Percentiles rank a stretch among this genome's conserved stretches.
Evolutionary conservation across 2,329 filamentous ascomycete species (phyloP).

Genomic region (Aspergillus pseudotamarii): DNA sequence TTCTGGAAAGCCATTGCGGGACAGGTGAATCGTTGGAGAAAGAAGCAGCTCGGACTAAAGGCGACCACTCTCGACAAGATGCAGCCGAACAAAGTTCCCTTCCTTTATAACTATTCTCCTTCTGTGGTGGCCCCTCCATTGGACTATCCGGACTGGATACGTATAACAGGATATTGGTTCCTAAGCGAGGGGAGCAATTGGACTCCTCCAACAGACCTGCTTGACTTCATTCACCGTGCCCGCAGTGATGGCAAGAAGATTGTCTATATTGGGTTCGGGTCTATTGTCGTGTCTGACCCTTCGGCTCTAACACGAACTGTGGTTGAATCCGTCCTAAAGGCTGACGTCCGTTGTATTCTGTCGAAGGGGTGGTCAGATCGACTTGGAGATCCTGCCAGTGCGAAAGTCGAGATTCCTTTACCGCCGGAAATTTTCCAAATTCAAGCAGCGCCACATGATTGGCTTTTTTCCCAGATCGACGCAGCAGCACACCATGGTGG

Average conservation of each 20-base stretch:
- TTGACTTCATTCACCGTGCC: conserved; percentile 81
- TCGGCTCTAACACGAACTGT: conserved; percentile 89
- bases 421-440: conserved; percentile 85
- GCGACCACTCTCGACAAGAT: conserved; percentile 85
- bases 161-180: conserved; percentile 98
- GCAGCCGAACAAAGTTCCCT: conserved; percentile 96
- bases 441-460: conserved; percentile 90
- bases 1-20: conserved; percentile 94
- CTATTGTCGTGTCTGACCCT: conserved; percentile 90
- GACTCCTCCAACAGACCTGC: conserved; percentile 73
- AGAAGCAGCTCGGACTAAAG: conserved; percentile 74
- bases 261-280: conserved; percentile 96
- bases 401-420: conserved; percentile 67
- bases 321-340: conserved; percentile 84
- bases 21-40: conserved; percentile 92
- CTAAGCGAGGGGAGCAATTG: conserved; percentile 74
- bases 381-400: conserved; percentile 60
- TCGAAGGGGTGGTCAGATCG: conserved; percentile 98
- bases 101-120: conserved; percentile 95
- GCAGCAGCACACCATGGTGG: conserved; percentile 94
- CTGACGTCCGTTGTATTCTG: conserved; percentile 90
- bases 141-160: conserved; percentile 97
- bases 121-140: conserved; percentile 91
- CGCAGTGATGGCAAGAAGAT: conserved; percentile 82
- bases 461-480: conserved; percentile 92